Evolutionary conservation across 108 stramenopile genomes (phyloP).

Genomic region (Asterionellopsis glacialis): DNA sequence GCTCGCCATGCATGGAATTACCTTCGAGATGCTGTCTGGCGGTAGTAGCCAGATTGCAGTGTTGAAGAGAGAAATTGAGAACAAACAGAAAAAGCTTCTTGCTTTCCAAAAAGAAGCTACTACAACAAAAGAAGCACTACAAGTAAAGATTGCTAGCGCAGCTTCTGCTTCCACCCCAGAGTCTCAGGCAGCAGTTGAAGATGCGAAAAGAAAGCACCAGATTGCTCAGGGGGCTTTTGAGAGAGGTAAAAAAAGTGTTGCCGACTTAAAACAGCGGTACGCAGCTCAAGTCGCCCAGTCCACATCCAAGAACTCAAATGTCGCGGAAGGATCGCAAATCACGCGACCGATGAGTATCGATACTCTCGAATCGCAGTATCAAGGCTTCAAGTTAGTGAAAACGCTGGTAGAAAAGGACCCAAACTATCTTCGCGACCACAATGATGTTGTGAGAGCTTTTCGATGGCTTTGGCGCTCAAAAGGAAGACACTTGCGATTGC

Average conservation of each 20-base stretch:
- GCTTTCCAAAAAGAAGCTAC: slow-evolving; percentile 39
- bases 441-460: slow-evolving; percentile 72
- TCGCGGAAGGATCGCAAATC: neutral
- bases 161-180: slow-evolving; percentile 20
- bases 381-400: slow-evolving; percentile 65
- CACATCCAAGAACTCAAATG: slow-evolving; percentile 9
- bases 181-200: slow-evolving; percentile 23
- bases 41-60: slow-evolving; percentile 17
- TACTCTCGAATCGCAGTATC: slow-evolving; percentile 69
- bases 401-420: slow-evolving; percentile 45
- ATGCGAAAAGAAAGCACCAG: slow-evolving; percentile 29
- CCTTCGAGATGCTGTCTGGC: slow-evolving; percentile 8
- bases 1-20: slow-evolving; percentile 27
- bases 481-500: slow-evolving; percentile 70
- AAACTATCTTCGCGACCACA: slow-evolving; percentile 58
- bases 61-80: slow-evolving; percentile 40
- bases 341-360: slow-evolving; percentile 55
- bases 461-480: slow-evolving; percentile 86
- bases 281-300: slow-evolving; percentile 25
- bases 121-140: slow-evolving; percentile 30
- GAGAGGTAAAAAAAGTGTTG: slow-evolving; percentile 34
- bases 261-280: slow-evolving; percentile 37
- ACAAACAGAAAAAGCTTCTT: slow-evolving; percentile 49
- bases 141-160: slow-evolving; percentile 10
- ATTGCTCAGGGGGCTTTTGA: slow-evolving; percentile 40